Evolutionary conservation across 768 basidiomycete genomes (phyloP), one percentile per base, ranked within the genome.

Genomic region (Suillus weaverae): DNA sequence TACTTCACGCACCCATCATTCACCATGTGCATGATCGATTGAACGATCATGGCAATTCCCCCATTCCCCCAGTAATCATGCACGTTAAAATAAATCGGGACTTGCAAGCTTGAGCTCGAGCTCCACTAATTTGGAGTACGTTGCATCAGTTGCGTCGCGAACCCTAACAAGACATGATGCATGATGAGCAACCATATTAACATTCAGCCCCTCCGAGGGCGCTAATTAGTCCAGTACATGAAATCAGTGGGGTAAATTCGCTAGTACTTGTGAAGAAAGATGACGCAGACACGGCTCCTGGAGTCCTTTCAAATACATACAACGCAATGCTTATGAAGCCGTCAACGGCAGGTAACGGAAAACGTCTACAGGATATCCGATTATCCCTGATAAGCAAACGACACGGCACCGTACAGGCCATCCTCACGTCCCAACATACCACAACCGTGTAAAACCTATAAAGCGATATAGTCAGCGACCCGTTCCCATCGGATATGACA

Each of bases 341-440:
- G 59, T 32, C 60, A 61, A 61, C 38, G 46, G 46, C 61, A 3
- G 5, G 32, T 20, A 55, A 61, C 22, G 10, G 4, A 32, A 53
- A 30, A 54, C 4, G 32, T 51, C 16, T 7, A 16, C 46, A 3
- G 16, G 39, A 57, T 10, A 32, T 38, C 33, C 20, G 2, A 70
- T 44, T 74, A 97, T 36, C 94, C 94, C 70, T 94, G 94, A 77
- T 95, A 96, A 10, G 95, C 95, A 75, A 96, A 98, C 1, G 94
- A 93, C 20, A 95, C 93, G 14, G 94, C 95, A 22, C 95, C 95
- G 66, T 96, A 97, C 62, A 99, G 76, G 4, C 97, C 97, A 67
- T 96, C 94, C 76, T 97, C 95, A 33, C 93, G 86, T 5, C 95
- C 95, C 13, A 96, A 79, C 87, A 98, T 88, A 14, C 96, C 97